Percentiles rank a stretch among this genome's conserved stretches.
Evolutionary conservation across 2,329 filamentous ascomycete species (phyloP).

Genomic region (Claviceps maximensis): DNA sequence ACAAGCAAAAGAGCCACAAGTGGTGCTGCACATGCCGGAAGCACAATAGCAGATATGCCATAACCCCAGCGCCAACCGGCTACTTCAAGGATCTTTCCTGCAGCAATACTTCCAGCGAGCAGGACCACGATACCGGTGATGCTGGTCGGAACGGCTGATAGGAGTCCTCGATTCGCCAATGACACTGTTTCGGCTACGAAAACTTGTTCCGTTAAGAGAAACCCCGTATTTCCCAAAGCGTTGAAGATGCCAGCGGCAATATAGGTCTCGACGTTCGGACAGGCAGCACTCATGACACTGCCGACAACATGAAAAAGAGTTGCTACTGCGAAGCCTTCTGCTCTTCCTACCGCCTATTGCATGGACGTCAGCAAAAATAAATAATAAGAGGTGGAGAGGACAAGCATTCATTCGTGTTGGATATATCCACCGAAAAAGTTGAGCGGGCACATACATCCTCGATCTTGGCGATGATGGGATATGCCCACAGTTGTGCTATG

Average conservation of each 20-base stretch:
- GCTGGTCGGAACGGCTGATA: conserved; percentile 43
- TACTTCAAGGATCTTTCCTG: conserved; percentile 20
- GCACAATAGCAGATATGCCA: conserved; percentile 27
- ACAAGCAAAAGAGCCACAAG: conserved; percentile 19
- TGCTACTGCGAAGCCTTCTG: conserved; percentile 35
- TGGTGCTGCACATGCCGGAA: conserved; percentile 20
- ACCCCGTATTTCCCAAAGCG: conserved; percentile 34
- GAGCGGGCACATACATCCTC: conserved; percentile 27
- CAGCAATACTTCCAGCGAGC: conserved; percentile 19
- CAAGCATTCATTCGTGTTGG: neutral
- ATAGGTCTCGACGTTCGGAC: conserved; percentile 38
- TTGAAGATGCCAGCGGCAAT: conserved; percentile 46
- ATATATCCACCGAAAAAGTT: neutral
- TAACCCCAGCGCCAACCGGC: conserved; percentile 29
- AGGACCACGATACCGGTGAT: conserved; percentile 20
- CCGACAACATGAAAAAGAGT: conserved; percentile 24
- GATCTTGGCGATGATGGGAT: conserved; percentile 47
- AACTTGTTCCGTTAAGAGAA: conserved; percentile 25
- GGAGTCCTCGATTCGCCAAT: conserved; percentile 45
- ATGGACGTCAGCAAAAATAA: neutral
- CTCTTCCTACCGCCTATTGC: conserved; percentile 36
- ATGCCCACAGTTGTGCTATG: conserved; percentile 37
- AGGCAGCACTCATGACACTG: conserved; percentile 44
- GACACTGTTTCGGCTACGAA: conserved; percentile 50
- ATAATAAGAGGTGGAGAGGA: neutral